Evolutionary conservation across 345 rosid species (phyloP).

Genomic region (Murraya koenigii): DNA sequence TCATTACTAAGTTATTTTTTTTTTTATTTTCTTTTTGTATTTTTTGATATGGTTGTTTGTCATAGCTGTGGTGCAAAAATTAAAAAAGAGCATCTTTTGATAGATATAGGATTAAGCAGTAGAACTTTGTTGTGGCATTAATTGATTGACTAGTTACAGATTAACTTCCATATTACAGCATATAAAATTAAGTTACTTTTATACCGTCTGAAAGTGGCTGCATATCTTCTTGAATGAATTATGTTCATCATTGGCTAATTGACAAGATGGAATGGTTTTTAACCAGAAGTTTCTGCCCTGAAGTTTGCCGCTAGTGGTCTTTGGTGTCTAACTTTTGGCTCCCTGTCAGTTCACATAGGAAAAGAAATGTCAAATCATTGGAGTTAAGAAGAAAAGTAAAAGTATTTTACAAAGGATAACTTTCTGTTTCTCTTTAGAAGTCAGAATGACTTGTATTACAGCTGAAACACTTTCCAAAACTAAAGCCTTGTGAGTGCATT

Average conservation of each 20-base stretch:
- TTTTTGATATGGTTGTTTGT: neutral
- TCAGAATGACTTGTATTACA: neutral
- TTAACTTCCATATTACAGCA: neutral
- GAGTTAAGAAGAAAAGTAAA: neutral
- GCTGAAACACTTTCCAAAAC: neutral
- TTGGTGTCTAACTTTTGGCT: neutral
- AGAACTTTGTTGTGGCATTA: neutral
- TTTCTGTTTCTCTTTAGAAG: neutral
- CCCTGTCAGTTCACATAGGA: neutral
- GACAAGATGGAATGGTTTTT: neutral
- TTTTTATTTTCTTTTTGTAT: neutral
- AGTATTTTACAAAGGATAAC: neutral
- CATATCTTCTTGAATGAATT: neutral
- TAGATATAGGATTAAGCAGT: neutral
- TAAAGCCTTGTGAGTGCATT: neutral
- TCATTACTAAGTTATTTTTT: neutral
- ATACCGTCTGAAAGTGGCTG: neutral
- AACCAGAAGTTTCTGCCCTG: neutral
- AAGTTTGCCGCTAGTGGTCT: neutral
- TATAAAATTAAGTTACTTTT: neutral
- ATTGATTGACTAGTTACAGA: neutral
- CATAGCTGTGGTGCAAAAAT: neutral
- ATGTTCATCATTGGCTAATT: neutral
- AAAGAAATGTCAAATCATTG: neutral
- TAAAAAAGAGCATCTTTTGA: neutral